Conservation (phyloP, 208 protist species). For the Leptomonas seymouri region DNA sequence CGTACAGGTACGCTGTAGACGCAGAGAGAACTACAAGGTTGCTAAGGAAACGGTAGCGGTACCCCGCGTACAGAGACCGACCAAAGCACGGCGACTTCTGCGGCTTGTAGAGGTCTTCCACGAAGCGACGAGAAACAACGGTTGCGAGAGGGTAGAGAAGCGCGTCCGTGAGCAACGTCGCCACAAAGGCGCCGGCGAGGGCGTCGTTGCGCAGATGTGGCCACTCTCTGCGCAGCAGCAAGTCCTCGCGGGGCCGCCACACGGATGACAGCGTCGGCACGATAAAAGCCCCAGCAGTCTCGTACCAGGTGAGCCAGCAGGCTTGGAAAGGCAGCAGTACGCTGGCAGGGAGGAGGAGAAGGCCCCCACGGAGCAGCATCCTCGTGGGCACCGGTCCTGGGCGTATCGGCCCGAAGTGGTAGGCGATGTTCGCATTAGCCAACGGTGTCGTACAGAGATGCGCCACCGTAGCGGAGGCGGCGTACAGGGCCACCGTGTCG, state of each 20-base stretch:
- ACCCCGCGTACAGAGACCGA: slow-evolving; percentile 57
- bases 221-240: slow-evolving; percentile 55
- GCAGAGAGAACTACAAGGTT: slow-evolving; percentile 54
- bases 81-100: slow-evolving; percentile 53
- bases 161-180: slow-evolving; percentile 47
- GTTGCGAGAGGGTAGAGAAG: slow-evolving; percentile 53
- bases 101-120: slow-evolving; percentile 49
- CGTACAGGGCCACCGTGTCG: slow-evolving; percentile 44
- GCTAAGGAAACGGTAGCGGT: slow-evolving; percentile 57
- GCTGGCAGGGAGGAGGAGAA: slow-evolving; percentile 41
- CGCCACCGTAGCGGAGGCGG: slow-evolving; percentile 41
- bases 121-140: slow-evolving; percentile 34
- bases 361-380: slow-evolving; percentile 36
- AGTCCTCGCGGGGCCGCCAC: slow-evolving; percentile 54
- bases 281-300: slow-evolving; percentile 70
- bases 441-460: slow-evolving; percentile 61
- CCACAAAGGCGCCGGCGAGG: slow-evolving; percentile 60
- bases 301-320: slow-evolving; percentile 79
- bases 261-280: slow-evolving; percentile 74
- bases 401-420: slow-evolving; percentile 67
- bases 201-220: slow-evolving; percentile 61
- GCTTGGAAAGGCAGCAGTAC: slow-evolving; percentile 63
- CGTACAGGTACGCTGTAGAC: slow-evolving; percentile 41
- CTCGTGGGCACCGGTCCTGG: slow-evolving; percentile 46
- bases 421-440: slow-evolving; percentile 52